Evolutionary conservation across 2,329 filamentous ascomycete genomes (phyloP), one percentile per base, ranked within the genome.

Genomic region (Rutstroemia sp.): DNA sequence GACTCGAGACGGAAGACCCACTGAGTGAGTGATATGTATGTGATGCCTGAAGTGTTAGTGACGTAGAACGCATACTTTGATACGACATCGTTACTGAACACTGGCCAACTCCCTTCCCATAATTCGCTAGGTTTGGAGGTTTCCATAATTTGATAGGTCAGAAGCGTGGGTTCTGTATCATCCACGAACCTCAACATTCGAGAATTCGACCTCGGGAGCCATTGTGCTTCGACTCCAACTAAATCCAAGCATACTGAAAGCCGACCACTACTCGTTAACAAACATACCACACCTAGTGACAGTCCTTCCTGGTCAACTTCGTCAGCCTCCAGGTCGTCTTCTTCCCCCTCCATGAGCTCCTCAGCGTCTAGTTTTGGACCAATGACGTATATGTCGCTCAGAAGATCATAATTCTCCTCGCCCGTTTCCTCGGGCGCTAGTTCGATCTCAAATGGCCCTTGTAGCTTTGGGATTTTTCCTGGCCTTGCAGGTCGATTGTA

Each of bases 1-100:
- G 77, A 76, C 67, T 86, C 83, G 0, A 86, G 73, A 2, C 82
- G 76, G 68, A 83, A 85, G 4, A 85, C 78, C 83, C 83, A 86
- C 1, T 81, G 76, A 1, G 78, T 72, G 36, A 86, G 72, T 2
- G 82, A 85, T 12, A 86, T 70, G 57, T 77, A 80, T 1, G 78
- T 83, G 62, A 86, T 79, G 57, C 79, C 81, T 5, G 77, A 78
- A 40, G 81, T 76, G 60, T 84, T 78, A 0, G 82, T 86, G 53
- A 86, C 73, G 60, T 79, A 86, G 62, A 86, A 83, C 14, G 75
- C 78, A 67, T 86, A 86, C 36, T 82, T 76, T 4, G 82, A 85
- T 42, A 76, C 79, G 54, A 79, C 77, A 61, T 86, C 83, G 5
- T 74, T 66, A 61, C 80, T 84, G 63, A 86, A 84, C 40, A 83